Evolutionary conservation across 805 yeast genomes (phyloP), one percentile per base, ranked within the genome.

Genomic region (Wickerhamomyces strasburgensis): DNA sequence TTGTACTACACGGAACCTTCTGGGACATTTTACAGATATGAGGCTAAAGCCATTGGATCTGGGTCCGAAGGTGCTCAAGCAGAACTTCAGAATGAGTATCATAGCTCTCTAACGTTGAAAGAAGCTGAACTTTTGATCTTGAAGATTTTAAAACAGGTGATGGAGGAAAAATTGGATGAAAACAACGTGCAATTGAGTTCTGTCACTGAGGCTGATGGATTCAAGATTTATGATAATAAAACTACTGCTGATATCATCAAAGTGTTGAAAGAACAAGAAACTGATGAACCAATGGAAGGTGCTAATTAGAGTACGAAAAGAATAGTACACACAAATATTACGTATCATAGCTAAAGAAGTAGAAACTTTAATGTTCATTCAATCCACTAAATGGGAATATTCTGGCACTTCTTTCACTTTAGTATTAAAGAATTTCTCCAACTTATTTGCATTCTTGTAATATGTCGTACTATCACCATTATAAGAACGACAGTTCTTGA

Each of bases 21-120:
- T 11, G 99, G 99, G 41, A 93, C 99, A 2, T 93, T 88, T 54
- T 94, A 93, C 67, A 78, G 93, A 64, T 93, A 93, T 60, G 96
- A 93, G 56, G 99, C 98, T 19, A 94, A 93, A 66, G 98, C 98
- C 10, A 93, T 94, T 54, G 99, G 99, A 11, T 85, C 96, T 2
- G 99, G 99, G 15, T 84, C 95, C 13, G 99, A 93, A 65, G 98
- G 98, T 47, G 99, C 99, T 2, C 98, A 94, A 65, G 83, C 96
- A 2, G 99, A 93, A 62, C 72, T 93, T 57, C 96, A 89, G 62
- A 90, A 89, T 56, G 96, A 93, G 65, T 93, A 93, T 66, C 98
- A 90, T 65, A 82, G 82, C 48, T 85, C 95, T 15, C 72, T 93
- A 53, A 87, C 97, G 11, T 68, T 93, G 50, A 78, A 80, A 49